Conservation (phyloP, 208 protist genomes). For the Leptomonas seymouri region DNA sequence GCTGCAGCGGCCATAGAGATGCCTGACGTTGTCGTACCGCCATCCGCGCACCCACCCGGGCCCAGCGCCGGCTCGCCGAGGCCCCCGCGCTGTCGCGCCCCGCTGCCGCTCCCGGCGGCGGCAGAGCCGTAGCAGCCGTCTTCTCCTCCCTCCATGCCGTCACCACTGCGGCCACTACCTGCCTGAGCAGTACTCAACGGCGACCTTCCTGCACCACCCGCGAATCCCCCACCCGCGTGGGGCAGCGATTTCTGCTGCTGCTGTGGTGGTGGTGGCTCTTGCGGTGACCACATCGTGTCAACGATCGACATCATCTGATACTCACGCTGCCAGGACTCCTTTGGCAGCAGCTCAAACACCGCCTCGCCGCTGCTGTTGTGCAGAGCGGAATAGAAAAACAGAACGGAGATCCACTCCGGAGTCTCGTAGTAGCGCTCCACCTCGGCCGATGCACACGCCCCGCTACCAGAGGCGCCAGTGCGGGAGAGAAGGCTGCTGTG, state of each 20-base stretch:
- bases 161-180: not conserved
- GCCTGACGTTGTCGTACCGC: not conserved
- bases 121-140: slow-evolving; percentile 8
- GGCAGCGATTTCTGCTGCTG: not conserved
- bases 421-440: slow-evolving; percentile 60
- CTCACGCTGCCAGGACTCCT: slow-evolving; percentile 60
- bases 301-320: slow-evolving; percentile 21
- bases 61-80: not conserved
- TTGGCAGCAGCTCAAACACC: slow-evolving; percentile 69
- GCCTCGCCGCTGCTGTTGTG: slow-evolving; percentile 35
- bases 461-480: slow-evolving; percentile 6
- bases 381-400: slow-evolving; percentile 76
- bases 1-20: not conserved
- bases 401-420: slow-evolving; percentile 65
- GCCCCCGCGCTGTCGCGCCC: not conserved
- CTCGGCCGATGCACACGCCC: not conserved
- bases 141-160: slow-evolving; percentile 3
- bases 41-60: not conserved
- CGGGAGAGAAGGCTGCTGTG: slow-evolving; percentile 33
- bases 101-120: not conserved
- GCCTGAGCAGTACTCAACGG: not conserved
- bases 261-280: not conserved
- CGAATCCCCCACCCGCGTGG: not conserved
- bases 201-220: not conserved
- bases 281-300: slow-evolving; percentile 1